These are phyloP conservation scores for Hypoxylon intermedium DNA, from an alignment of 495 filamentous ascomycete species.

Conservation along the genomic window DNA sequence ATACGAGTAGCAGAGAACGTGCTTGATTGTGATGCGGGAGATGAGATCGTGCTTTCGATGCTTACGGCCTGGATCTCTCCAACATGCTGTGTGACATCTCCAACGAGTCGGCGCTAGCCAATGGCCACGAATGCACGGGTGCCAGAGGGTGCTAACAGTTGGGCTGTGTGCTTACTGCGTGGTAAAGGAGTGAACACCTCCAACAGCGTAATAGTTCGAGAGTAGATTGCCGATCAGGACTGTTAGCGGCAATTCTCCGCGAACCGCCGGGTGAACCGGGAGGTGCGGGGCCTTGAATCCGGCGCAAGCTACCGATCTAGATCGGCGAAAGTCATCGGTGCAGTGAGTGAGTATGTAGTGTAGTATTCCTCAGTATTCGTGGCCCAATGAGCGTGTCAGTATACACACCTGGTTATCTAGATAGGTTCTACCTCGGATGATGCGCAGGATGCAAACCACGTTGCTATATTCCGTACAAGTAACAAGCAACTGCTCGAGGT, in stretches of 20 bases:
- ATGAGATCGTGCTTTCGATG: constrained; percentile 29
- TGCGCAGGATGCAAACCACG: too few relatives aligned
- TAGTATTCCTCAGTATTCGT: background rate
- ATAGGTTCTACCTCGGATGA: background rate
- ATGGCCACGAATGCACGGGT: constrained; percentile 11
- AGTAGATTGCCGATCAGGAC: constrained; percentile 17
- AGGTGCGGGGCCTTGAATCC: constrained; percentile 11
- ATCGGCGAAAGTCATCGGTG: constrained; percentile 5
- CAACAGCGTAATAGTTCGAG: background rate
- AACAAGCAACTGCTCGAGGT: too few relatives aligned
- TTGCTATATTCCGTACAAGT: too few relatives aligned
- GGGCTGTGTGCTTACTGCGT: constrained; percentile 13
- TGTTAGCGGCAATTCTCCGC: constrained; percentile 20
- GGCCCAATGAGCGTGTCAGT: background rate
- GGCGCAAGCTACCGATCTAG: constrained; percentile 19
- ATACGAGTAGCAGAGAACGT: constrained; percentile 23
- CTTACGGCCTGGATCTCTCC: constrained; percentile 20
- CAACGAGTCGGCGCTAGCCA: constrained; percentile 15
- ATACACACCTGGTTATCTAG: background rate
- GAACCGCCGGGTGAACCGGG: constrained; percentile 6
- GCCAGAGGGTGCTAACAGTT: constrained; percentile 11
- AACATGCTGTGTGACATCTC: constrained; percentile 31
- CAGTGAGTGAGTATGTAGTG: too few relatives aligned
- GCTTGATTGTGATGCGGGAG: constrained; percentile 27
- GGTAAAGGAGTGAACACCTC: constrained; percentile 3